Evolutionary conservation across 768 basidiomycete species (phyloP).

Genomic region (Tylopilus rubrobrunneus): DNA sequence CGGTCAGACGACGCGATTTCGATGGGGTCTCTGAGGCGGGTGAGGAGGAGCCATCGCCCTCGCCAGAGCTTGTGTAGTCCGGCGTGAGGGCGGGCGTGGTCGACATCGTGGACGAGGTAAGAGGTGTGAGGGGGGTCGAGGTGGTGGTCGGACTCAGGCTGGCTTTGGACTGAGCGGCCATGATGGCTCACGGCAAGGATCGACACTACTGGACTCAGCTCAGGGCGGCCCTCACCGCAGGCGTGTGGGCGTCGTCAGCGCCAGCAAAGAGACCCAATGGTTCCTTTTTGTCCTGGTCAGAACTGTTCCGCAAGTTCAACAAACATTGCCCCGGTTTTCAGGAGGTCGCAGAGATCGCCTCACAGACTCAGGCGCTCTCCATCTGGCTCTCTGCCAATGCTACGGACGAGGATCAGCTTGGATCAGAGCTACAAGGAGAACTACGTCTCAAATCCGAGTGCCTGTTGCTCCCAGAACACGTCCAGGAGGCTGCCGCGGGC

Average conservation of each 20-base stretch:
- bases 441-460: constrained; percentile 51
- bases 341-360: constrained; percentile 63
- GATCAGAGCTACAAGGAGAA: constrained; percentile 35
- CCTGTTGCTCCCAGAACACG: constrained; percentile 48
- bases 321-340: constrained; percentile 69
- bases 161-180: constrained; percentile 11
- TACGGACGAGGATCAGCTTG: constrained; percentile 55
- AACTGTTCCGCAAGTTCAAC: constrained; percentile 80
- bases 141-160: background rate
- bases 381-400: constrained; percentile 49
- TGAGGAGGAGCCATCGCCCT: constrained; percentile 31
- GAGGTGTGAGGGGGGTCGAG: constrained; percentile 1
- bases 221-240: constrained; percentile 63
- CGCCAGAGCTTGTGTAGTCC: constrained; percentile 56
- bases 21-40: constrained; percentile 30
- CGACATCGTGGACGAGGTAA: constrained; percentile 29
- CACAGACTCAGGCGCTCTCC: constrained; percentile 61
- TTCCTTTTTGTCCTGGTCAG: constrained; percentile 60
- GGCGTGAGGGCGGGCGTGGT: constrained; percentile 58
- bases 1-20: constrained; percentile 63
- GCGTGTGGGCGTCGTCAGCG: constrained; percentile 59
- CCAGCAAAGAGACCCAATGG: constrained; percentile 64
- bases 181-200: constrained; percentile 55
- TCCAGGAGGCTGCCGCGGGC: constrained; percentile 53
- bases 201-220: constrained; percentile 78